Conservation (phyloP, 2,329 filamentous ascomycete genomes). For the Fusarium keratoplasticum region DNA sequence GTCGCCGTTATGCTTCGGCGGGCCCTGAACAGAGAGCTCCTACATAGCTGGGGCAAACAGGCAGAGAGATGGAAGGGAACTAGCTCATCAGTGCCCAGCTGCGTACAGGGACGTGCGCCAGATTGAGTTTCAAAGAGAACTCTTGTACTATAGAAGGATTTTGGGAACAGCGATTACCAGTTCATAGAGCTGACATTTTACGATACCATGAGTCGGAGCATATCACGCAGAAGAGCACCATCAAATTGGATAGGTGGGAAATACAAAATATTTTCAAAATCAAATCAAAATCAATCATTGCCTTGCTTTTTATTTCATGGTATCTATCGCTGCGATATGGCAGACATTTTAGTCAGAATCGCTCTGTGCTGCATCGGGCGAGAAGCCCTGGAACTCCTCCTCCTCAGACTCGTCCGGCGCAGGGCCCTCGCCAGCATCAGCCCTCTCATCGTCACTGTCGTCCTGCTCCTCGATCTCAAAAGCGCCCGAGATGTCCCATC, state of each 20-base stretch:
- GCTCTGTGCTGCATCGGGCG: conserved; percentile 52
- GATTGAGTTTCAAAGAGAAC: background rate
- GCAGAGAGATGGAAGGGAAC: background rate
- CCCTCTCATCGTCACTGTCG: conserved; percentile 55
- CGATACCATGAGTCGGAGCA: conserved; percentile 25
- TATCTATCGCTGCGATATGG: conserved; percentile 32
- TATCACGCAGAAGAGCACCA: conserved; percentile 1
- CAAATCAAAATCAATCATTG: conserved; percentile 7
- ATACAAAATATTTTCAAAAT: conserved; percentile 1
- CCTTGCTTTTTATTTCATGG: conserved; percentile 30
- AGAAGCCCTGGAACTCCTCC: conserved; percentile 70
- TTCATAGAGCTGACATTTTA: conserved; percentile 13
- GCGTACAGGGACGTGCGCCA: background rate
- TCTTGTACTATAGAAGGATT: conserved; percentile 23
- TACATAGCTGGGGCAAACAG: background rate
- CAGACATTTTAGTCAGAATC: conserved; percentile 49
- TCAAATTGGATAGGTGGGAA: conserved; percentile 7
- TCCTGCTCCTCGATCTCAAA: conserved; percentile 76
- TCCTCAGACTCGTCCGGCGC: conserved; percentile 61
- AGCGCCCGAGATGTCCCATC: conserved; percentile 89
- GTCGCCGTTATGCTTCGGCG: background rate
- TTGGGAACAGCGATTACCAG: background rate
- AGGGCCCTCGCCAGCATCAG: conserved; percentile 50
- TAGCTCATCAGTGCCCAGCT: background rate
- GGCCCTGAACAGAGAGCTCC: background rate